phyloP scores from a whole-genome alignment of 2,329 filamentous ascomycete species.

The Talaromyces piceae region DNA sequence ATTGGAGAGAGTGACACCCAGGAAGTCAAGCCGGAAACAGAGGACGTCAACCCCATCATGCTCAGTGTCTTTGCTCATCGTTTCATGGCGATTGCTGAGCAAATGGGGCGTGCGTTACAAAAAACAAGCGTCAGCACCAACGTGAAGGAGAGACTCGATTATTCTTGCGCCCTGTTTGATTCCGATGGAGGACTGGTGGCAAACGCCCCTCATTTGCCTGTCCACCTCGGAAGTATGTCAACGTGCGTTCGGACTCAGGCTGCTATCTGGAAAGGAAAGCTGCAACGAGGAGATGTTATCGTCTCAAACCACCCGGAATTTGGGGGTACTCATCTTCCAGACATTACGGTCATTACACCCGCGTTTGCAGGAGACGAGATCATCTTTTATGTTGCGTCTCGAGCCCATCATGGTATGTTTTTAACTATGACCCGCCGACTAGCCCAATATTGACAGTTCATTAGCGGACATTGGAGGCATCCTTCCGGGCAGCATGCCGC shows the following conservation, averaged over 20 bases:
- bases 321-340: conserved; percentile 70
- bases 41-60: conserved; percentile 65
- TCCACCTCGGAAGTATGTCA: conserved; percentile 73
- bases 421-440: background rate
- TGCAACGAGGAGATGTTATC: conserved; percentile 68
- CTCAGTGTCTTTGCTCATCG: conserved; percentile 72
- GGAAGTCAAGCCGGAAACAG: conserved; percentile 41
- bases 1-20: conserved; percentile 50
- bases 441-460: conserved; percentile 10
- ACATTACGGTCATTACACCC: conserved; percentile 69
- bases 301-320: conserved; percentile 75
- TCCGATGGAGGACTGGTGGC: conserved; percentile 64
- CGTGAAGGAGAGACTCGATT: conserved; percentile 70
- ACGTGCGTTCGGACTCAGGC: conserved; percentile 70
- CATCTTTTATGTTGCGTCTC: conserved; percentile 66
- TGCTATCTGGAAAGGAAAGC: conserved; percentile 67
- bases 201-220: conserved; percentile 69
- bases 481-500: conserved; percentile 69
- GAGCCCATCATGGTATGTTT: conserved; percentile 66
- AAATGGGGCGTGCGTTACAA: conserved; percentile 72
- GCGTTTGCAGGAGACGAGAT: conserved; percentile 64
- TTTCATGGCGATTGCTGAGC: conserved; percentile 80
- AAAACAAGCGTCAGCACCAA: conserved; percentile 76
- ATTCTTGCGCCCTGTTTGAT: conserved; percentile 70
- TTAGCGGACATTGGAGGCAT: conserved; percentile 69